Base-by-base conservation (phyloP, 1,139 yeast genomes). In the Suhomyces bolitotheri region DNA sequence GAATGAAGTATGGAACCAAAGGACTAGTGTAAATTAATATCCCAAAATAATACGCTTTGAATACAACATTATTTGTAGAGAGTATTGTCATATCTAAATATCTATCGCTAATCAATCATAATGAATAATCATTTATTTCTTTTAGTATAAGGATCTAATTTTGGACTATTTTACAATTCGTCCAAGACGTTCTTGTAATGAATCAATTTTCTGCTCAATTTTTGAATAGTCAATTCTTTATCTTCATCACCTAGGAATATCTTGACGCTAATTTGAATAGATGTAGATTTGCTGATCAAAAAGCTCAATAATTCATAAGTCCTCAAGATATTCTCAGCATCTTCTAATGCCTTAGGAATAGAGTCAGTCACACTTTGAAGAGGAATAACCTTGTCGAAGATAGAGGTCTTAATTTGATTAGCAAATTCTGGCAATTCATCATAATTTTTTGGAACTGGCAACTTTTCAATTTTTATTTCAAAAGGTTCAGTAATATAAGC, bases 401-500 rank as follows among this genome's bases (percentile, higher is more conserved):
- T 51, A 3, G 41, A 37, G 2, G 36, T 21, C 38, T 65, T 64
- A 38, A 72, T 54, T 6, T 46, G 46, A 6, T 57, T 49, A 1
- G 78, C 62, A 44, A 68, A 63, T 3, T 51, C 56, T 7, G 43
- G 52, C 25, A 41, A 34, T 12, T 49, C 51, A 12, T 50, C 47
- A 11, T 43, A 39, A 16, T 42, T 40, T 9, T 38, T 33, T 13
- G 77, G 72, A 15, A 74, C 67, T 4, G 58, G 53, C n/a, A 78
- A 47, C 15, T 55, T 48, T 9, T 74, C 70, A 25, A 70, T 56
- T 30, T 62, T 69, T 29, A 86, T 68, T 55, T 81, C 85, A 60
- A 86, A 82, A n/a, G 92, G 89, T 41, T 71, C 73, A 0, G 92
- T 79, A 31, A 80, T 71, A 40, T 74, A 72, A 23, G 82, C 67